Percentiles rank a stretch among this genome's conserved stretches.
phyloP scores from a whole-genome alignment of 176 grass and related monocot species.

The Aechmea fasciata region DNA sequence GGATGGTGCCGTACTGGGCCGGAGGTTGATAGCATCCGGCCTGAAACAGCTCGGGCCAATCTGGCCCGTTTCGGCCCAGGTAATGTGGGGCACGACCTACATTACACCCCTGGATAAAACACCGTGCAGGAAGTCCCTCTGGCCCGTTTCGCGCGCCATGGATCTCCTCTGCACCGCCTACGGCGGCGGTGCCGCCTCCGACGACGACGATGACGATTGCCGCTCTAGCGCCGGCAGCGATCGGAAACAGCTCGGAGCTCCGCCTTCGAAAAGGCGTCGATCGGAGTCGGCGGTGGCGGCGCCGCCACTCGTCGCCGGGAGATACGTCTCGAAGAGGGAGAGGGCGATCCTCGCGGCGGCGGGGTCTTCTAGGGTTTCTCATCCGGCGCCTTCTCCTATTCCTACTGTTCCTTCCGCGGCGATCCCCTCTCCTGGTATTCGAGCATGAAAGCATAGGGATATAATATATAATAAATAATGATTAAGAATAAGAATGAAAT shows the following conservation, averaged over 20 bases:
- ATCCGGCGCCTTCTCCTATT: background rate
- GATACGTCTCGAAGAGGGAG: constrained; percentile 85
- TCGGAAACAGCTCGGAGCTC: background rate
- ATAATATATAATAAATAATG: background rate
- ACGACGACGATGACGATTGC: constrained; percentile 7
- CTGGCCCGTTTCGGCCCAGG: too few species aligned
- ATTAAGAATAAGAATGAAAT: background rate
- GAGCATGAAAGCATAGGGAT: background rate
- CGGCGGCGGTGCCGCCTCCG: constrained; percentile 30
- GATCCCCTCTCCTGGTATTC: constrained; percentile 7
- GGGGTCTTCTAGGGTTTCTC: constrained; percentile 2
- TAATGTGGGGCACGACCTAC: too few species aligned
- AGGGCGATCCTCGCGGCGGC: constrained; percentile 33
- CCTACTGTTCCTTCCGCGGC: background rate
- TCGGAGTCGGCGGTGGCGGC: background rate
- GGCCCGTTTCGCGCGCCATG: constrained; percentile 36
- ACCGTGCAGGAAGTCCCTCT: too few species aligned
- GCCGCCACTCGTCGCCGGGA: constrained; percentile 21
- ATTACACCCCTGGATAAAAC: too few species aligned
- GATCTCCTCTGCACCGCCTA: constrained; percentile 63
- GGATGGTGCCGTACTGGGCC: too few species aligned
- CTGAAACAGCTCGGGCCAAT: too few species aligned
- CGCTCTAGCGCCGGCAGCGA: background rate
- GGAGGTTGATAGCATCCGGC: too few species aligned
- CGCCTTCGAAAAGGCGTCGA: constrained; percentile 25